Base-by-base conservation (phyloP, 169 alveolate genomes). In the Eimeria maxima region DNA sequence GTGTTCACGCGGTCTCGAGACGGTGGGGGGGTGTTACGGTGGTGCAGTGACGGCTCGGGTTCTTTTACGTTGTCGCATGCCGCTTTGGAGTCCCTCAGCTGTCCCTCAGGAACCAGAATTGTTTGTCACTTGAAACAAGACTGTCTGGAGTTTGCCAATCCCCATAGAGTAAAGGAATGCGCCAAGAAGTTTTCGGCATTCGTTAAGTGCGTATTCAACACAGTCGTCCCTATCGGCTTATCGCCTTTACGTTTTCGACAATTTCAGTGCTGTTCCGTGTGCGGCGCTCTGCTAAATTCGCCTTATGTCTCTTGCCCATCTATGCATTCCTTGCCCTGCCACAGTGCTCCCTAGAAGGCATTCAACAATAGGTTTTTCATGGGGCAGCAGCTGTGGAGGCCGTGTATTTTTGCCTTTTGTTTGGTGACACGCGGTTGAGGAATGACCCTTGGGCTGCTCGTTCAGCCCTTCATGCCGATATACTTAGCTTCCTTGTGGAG, bases 1-100 rank as follows among this genome's bases (percentile, higher is more conserved):
- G 99, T 99, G 84, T 97, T 98, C 88, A 97, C 99, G 76, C 98
- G 99, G 96, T 96, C 98, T 95, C 98, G 98, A 92, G 99, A 97
- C 55, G 99, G 99, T 95, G 95, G 80, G 53, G 42, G 63, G 47
- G 97, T 83, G 55, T 99, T 99, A 97, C 98, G 98, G 88, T 99
- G 99, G 99, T 99, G 98, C 97, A 98, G 99, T 53, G 98, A 99
- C 65, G 99, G 99, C 76, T 99, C 99, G 65, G 99, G 99, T 6
- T 98, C 99, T 83, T 99, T 99, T 98, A 98, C 99, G 33, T 93
- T 76, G 14, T 78, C 95, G 44, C 63, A 27, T 33, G 94, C 55
- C 5, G 96, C 90, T 53, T 76, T 74, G 60, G 63, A 96, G 81
- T 55, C 78, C 29, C 97, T 96, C 29, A 96, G 90, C 50, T 88